Evolutionary conservation across 2,329 filamentous ascomycete genomes (phyloP), one percentile per base, ranked within the genome.

Genomic region (Claviceps citrina): DNA sequence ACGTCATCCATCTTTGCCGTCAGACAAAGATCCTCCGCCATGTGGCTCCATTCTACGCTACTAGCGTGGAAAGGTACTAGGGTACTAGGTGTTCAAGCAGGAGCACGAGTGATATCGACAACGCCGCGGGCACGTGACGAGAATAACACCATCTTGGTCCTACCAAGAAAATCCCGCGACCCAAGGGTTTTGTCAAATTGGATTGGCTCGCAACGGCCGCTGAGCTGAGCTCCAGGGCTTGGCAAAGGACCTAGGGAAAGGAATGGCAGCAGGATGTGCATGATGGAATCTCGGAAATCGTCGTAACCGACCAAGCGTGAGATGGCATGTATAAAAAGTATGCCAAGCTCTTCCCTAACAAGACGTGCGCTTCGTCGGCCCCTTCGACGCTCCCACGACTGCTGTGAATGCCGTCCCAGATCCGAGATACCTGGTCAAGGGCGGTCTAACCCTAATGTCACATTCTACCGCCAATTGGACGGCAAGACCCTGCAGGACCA

Each of bases 381-480:
- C 19, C n/a, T 31, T 30, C 25, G 13, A 31, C 8, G 12, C 34
- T 36, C 15, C 24, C 34, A 22, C 26, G 26, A 22, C 12, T 18
- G 7, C 7, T n/a, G n/a, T n/a, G n/a, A n/a, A n/a, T n/a, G n/a
- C n/a, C 26, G 25, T 30, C 16, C 25, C 7, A 22, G 12, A 27
- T 7, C n/a, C n/a, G n/a, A n/a, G n/a, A n/a, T n/a, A 18, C 5
- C 15, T n/a, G 34, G 24, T 22, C 35, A 38, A 18, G 27, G 19
- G n/a, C 27, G 27, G 36, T 24, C 36, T 24, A 13, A 9, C 19
- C 13, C 4, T 8, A 13, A 31, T 7, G 19, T 30, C 27, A 18
- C 36, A 31, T 31, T 31, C 19, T 24, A 31, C 36, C 36, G 27
- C 27, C 36, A 31, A 38, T 38, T 31, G 19, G 36, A 24, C 19